Evolutionary conservation across 306 rosid species (phyloP), one percentile per base, ranked within the genome.

Genomic region (Fragaria nilgerrensis): DNA sequence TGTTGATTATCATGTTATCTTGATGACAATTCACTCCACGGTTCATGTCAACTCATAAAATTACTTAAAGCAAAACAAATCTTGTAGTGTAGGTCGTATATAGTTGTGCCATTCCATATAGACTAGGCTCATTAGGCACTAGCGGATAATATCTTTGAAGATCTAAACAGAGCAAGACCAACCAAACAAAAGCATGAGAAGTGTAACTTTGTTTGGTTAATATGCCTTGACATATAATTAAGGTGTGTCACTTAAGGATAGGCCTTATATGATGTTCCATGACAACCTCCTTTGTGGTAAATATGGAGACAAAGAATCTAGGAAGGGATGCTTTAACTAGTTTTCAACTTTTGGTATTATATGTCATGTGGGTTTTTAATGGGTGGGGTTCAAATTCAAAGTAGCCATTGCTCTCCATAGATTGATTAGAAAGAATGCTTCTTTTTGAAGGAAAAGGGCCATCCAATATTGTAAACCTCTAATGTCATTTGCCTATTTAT

Each of bases 91-190:
- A 22, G 68, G n/a, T 72, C 63, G 49, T 68, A 77, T 77, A 52
- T 80, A 69, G 66, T 71, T 70, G 32, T 79, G 75, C 71, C 76
- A 79, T 81, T 82, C 62, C 85, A 55, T 10, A 80, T 56, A 22
- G 72, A 43, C 62, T 65, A 37, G 15, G 73, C 67, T 68, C 17
- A 68, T 75, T 11, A 29, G 48, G 82, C 80, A 77, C 48, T 45
- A 77, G 70, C 64, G 69, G 43, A 83, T 83, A 79, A 82, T 75
- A 88, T 88, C 92, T 81, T 71, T 20, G 71, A 76, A 80, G 84
- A 82, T 89, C 87, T 82, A 82, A 19, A 74, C 71, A 67, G 79
- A 9, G 49, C 72, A 75, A 73, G 81, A n/a, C 65, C 68, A 56
- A 61, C 59, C 39, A 32, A 79, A 78, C 37, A 81, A 67, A 77